A percentile compares a stretch with the other conserved stretches of the same genome.
phyloP scores from a whole-genome alignment of 768 basidiomycete species.

The Mycena kentingensis region DNA sequence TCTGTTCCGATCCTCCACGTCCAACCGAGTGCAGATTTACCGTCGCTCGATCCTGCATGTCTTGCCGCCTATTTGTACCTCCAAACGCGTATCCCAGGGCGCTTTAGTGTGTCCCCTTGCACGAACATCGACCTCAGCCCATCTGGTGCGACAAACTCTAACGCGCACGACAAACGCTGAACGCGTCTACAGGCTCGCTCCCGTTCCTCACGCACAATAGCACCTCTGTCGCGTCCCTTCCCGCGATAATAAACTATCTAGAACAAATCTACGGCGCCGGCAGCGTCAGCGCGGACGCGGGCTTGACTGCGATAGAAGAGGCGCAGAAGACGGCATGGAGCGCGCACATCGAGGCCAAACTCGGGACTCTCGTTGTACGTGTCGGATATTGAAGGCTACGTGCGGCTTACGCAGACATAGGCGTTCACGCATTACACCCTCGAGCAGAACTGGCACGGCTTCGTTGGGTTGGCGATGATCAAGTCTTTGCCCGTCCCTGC shows the following conservation, averaged over 20 bases:
- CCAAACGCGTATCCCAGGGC: slow-evolving; percentile 68
- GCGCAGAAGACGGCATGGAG: slow-evolving; percentile 63
- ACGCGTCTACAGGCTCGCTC: slow-evolving; percentile 57
- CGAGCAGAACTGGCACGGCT: slow-evolving; percentile 58
- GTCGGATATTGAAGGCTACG: not conserved
- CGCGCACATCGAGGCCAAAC: slow-evolving; percentile 62
- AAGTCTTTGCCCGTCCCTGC: slow-evolving; percentile 66
- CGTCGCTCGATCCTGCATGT: slow-evolving; percentile 68
- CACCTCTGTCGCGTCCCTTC: slow-evolving; percentile 49
- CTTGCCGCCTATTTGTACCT: slow-evolving; percentile 68
- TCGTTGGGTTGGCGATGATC: slow-evolving; percentile 58
- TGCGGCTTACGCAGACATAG: slow-evolving; percentile 36
- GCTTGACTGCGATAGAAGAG: slow-evolving; percentile 47
- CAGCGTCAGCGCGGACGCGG: slow-evolving; percentile 49
- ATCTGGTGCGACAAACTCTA: slow-evolving; percentile 48
- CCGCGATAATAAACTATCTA: slow-evolving; percentile 68
- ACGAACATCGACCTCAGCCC: slow-evolving; percentile 74
- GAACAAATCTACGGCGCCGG: slow-evolving; percentile 41
- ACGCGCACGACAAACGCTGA: not conserved
- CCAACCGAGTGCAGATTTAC: slow-evolving; percentile 71
- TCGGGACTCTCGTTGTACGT: slow-evolving; percentile 75
- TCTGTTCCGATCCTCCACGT: slow-evolving; percentile 48
- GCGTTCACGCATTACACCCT: slow-evolving; percentile 64
- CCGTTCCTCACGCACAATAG: slow-evolving; percentile 69
- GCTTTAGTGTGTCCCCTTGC: slow-evolving; percentile 62